Evolutionary conservation across 352 stramenopile species (phyloP).

Genomic region (Elongisporangium undulatum): DNA sequence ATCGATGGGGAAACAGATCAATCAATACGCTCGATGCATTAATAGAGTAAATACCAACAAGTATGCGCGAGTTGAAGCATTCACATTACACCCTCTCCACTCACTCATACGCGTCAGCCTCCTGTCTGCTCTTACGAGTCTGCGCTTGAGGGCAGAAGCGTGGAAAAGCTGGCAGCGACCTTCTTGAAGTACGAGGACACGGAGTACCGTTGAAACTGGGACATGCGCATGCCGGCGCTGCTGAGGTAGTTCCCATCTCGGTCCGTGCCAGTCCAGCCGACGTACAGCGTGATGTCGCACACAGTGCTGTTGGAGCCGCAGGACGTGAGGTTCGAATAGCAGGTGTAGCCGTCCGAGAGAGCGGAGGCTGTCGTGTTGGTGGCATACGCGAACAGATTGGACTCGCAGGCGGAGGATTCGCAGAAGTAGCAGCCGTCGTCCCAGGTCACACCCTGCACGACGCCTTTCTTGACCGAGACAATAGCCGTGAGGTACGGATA

Average conservation of each 20-base stretch:
- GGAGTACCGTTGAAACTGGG: slow-evolving; percentile 84
- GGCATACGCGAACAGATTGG: slow-evolving; percentile 59
- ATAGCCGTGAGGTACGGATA: slow-evolving; percentile 78
- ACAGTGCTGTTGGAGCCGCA: slow-evolving; percentile 37
- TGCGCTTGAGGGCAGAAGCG: slow-evolving; percentile 32
- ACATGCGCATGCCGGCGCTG: slow-evolving; percentile 72
- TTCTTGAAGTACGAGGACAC: slow-evolving; percentile 73
- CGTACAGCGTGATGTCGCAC: slow-evolving; percentile 72
- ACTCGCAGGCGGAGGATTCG: slow-evolving; percentile 41
- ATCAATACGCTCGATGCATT: background rate
- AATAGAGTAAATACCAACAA: background rate
- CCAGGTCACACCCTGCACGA: slow-evolving; percentile 75
- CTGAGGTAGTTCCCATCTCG: slow-evolving; percentile 74
- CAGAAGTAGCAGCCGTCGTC: slow-evolving; percentile 83
- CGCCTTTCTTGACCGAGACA: slow-evolving; percentile 74
- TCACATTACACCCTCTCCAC: background rate
- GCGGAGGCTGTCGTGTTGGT: slow-evolving; percentile 40
- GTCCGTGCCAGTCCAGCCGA: slow-evolving; percentile 79
- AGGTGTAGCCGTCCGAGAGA: slow-evolving; percentile 61
- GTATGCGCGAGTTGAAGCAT: background rate
- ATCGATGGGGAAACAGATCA: background rate
- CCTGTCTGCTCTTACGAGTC: background rate
- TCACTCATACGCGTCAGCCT: background rate
- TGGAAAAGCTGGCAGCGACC: slow-evolving; percentile 46
- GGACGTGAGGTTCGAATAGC: slow-evolving; percentile 33